phyloP scores from a whole-genome alignment of 2,329 filamentous ascomycete genomes.

The Bipolaris victoriae region DNA sequence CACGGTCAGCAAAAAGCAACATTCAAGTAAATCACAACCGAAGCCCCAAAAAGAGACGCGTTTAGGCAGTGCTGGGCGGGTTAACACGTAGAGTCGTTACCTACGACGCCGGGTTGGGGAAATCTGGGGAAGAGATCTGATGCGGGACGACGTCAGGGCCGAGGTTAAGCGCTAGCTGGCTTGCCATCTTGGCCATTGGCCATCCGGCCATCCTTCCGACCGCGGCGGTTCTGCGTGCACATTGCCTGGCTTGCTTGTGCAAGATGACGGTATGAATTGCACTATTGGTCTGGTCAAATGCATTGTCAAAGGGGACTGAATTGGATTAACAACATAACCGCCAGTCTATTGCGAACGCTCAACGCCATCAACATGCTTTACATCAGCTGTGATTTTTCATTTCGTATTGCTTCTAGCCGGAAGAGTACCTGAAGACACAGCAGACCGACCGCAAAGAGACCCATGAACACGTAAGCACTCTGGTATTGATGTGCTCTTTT shows the following conservation, averaged over 20 bases:
- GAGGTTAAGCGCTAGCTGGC: conserved; percentile 37
- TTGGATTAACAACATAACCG: conserved; percentile 32
- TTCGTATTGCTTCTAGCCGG: conserved; percentile 49
- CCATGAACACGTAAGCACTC: conserved; percentile 49
- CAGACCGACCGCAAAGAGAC: conserved; percentile 48
- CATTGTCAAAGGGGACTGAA: conserved; percentile 14
- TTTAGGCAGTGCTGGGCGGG: neutral
- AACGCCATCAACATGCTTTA: conserved; percentile 45
- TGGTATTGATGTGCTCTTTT: conserved; percentile 47
- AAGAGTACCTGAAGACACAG: conserved; percentile 47
- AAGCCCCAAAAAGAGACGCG: neutral
- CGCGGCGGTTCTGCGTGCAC: conserved; percentile 1
- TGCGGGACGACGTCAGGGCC: conserved; percentile 32
- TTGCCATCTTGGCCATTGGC: conserved; percentile 9
- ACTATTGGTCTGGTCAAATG: neutral
- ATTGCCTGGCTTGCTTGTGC: neutral
- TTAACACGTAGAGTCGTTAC: conserved; percentile 3
- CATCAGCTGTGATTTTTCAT: conserved; percentile 48
- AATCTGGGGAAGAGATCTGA: conserved; percentile 29
- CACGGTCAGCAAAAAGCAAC: neutral
- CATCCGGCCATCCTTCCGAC: conserved; percentile 15
- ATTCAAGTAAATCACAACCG: neutral
- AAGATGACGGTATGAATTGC: neutral
- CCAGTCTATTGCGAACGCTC: conserved; percentile 25
- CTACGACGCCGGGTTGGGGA: conserved; percentile 9